Base-by-base conservation (phyloP, 345 rosid genomes). In the Citrus mangshanensis region DNA sequence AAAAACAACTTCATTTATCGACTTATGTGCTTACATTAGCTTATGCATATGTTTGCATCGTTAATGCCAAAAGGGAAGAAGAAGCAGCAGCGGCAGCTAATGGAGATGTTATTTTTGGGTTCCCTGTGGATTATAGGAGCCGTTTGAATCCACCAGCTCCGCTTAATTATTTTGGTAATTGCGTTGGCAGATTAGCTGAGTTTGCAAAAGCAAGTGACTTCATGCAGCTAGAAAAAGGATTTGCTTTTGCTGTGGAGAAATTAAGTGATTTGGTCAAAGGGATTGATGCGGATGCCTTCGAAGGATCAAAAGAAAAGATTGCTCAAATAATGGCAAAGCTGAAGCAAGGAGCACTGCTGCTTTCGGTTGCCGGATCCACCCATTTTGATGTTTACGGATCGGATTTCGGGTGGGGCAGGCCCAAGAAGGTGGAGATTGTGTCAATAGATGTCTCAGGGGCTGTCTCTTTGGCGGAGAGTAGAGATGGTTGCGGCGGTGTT, bases 81-180 rank as follows among this genome's bases (percentile, higher is more conserved):
- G 51, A 46, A 12, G 51, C 14, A 12, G 51, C 51, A 3, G 51
- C 46, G 3, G 46, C 18, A 0, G n/a, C 5, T 35, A 64, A 76
- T 7, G 13, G 70, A 42, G 40, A 4, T 1, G 67, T 88, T 1
- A 21, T 22, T 2, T 60, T 77, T 35, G 77, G 64, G 22, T 74
- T 82, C 24, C 4, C 81, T 3, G 81, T 74, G 19, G 86, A 86
- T 70, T 81, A 68, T 28, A 82, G 88, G 35, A 19, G 37, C 40
- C 84, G 84, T 32, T 77, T 84, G 49, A 65, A 76, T 9, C 79
- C 63, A 0, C 74, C 78, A 2, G 30, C 79, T 13, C 85, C 86
- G 0, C 25, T 3, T 18, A 77, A 49, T 1, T 88, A 84, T 56
- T 82, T 86, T 5, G 89, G 91, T 16, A 84, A 78, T 61, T 86